phyloP scores from a whole-genome alignment of 169 alveolate genomes.

The Eimeria brunetti region DNA sequence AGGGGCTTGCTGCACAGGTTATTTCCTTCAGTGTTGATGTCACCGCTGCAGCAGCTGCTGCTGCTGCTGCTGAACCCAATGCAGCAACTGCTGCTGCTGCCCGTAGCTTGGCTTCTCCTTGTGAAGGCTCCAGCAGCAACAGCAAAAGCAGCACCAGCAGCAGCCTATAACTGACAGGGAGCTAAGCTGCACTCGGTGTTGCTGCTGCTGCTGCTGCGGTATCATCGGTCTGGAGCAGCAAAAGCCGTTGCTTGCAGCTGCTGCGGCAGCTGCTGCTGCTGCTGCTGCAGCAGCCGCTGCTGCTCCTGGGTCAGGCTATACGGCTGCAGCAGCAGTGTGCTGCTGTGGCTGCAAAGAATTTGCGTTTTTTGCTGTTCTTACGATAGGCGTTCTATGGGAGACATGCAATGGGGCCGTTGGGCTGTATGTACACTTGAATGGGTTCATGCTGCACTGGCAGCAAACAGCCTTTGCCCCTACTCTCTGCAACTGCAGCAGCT shows the following conservation, averaged over 20 bases:
- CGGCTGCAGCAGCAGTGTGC: neutral
- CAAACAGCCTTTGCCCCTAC: neutral
- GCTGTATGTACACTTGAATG: neutral
- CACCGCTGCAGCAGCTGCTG: conserved; percentile 24
- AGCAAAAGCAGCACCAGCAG: neutral
- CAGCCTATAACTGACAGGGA: neutral
- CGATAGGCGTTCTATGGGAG: neutral
- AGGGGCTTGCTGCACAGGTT: conserved; percentile 50
- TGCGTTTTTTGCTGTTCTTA: neutral
- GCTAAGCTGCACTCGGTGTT: neutral
- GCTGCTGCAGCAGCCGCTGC: conserved; percentile 16
- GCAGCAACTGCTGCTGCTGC: neutral
- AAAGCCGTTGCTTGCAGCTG: no score
- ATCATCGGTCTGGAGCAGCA: neutral
- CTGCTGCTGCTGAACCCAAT: neutral
- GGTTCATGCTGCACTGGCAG: neutral
- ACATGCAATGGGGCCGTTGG: neutral
- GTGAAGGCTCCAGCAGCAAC: neutral
- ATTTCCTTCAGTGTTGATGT: conserved; percentile 24
- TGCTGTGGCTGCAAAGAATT: neutral
- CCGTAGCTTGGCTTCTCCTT: neutral
- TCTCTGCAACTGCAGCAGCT: neutral
- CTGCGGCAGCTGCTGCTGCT: neutral
- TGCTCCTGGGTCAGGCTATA: neutral
- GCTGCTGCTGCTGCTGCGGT: neutral